phyloP scores from a whole-genome alignment of 2,329 filamentous ascomycete species.

The Thielaviopsis ethacetica region DNA sequence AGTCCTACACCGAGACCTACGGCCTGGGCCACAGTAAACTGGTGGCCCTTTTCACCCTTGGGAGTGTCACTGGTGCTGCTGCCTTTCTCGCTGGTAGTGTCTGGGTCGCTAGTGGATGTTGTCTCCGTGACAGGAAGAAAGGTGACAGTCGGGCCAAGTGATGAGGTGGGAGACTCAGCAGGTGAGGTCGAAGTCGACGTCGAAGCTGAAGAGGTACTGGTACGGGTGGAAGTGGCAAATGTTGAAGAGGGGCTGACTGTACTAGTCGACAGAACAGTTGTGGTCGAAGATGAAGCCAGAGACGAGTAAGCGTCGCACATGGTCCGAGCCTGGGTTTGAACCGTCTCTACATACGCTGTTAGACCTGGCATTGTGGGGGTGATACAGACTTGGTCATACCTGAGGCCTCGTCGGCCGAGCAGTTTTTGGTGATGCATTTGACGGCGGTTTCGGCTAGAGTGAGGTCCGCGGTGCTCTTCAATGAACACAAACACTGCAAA shows the following conservation, averaged over 20 bases:
- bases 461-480: slow-evolving; percentile 1
- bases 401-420: background rate
- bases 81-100: slow-evolving; percentile 10
- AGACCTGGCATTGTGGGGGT: background rate
- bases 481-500: slow-evolving; percentile 4
- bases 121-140: background rate
- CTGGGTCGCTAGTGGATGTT: slow-evolving; percentile 11
- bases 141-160: slow-evolving; percentile 3
- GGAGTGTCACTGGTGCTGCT: slow-evolving; percentile 8
- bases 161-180: background rate
- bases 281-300: background rate
- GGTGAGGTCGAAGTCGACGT: slow-evolving; percentile 4
- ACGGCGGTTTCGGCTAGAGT: slow-evolving; percentile 1
- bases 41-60: slow-evolving; percentile 8
- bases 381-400: background rate
- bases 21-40: slow-evolving; percentile 29
- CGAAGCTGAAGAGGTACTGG: slow-evolving; percentile 1
- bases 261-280: background rate
- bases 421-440: slow-evolving; percentile 6
- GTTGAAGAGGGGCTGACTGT: slow-evolving; percentile 4
- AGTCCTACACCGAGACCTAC: slow-evolving; percentile 42
- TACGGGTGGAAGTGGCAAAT: background rate
- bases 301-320: background rate
- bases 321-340: background rate
- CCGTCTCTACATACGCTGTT: background rate